Evolutionary conservation across 306 rosid genomes (phyloP), one percentile per base, ranked within the genome.

Genomic region (Chamaecrista fasciculata): DNA sequence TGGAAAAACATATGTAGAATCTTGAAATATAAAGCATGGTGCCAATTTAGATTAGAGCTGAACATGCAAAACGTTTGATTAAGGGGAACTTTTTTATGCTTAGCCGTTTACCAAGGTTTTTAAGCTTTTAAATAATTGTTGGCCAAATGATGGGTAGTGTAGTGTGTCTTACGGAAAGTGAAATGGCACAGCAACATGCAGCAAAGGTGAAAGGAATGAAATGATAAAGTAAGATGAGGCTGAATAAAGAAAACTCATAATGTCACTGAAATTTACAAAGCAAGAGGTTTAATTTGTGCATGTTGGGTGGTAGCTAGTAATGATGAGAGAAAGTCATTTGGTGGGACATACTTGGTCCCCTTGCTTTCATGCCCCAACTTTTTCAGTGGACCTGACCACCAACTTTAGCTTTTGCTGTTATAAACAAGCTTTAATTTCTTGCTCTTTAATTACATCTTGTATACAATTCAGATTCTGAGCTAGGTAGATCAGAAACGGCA

Each of bases 321-420:
- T 81, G 69, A 79, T 77, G 80, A 77, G 78, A 74, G 46, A 77
- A 77, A 77, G 49, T 75, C 55, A 74, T 71, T 69, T 79, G 74
- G 70, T 79, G 70, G 70, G 82, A 82, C 80, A 82, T 50, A 77
- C 73, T 64, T 69, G 88, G 80, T 58, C 84, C 79, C 82, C 67
- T 66, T 42, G 68, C 65, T 84, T 84, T 79, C 79, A 75, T 77
- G 76, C 72, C 78, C 4, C 20, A 26, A 76, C 85, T 79, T 75
- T 79, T 73, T 0, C 47, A 42, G 51, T 69, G 80, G 79, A 62
- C 82, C 82, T 78, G 79, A 62, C 82, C 82, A 77, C 75, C 66
- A 50, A 51, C 79, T 78, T 73, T 69, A 43, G 4, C 40, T 62
- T 57, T 48, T 52, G 40, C 37, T 72, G 15, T 62, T 76, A 76